These are phyloP conservation scores for Macrophomina pseudophaseolina DNA, from an alignment of 2,329 filamentous ascomycete genomes.

Conservation along the genomic window DNA sequence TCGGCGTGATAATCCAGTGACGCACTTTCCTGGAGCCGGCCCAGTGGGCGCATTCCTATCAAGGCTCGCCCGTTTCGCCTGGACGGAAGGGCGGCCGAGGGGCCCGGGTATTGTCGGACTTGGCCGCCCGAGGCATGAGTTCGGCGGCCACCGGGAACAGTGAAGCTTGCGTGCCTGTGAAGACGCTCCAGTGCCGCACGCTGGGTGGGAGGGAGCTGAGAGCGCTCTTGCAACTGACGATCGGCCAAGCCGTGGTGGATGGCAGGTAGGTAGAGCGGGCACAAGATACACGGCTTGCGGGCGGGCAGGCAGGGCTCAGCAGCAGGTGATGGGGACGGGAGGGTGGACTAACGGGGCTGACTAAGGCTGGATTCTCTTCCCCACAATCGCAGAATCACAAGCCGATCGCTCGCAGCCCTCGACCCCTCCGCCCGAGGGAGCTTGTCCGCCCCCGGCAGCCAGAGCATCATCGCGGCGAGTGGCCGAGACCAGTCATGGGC, in stretches of 20 bases:
- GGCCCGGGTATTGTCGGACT: conserved; percentile 21
- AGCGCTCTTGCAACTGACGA: not conserved
- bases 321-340: not conserved
- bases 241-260: not conserved
- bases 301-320: not conserved
- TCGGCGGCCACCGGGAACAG: conserved; percentile 3
- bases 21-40: not conserved
- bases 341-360: conserved; percentile 6
- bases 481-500: conserved; percentile 22
- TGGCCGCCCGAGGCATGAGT: conserved; percentile 15
- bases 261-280: not conserved
- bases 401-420: conserved; percentile 13
- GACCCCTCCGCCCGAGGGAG: conserved; percentile 27
- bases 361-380: conserved; percentile 15
- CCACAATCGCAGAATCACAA: conserved; percentile 26
- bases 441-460: conserved; percentile 19
- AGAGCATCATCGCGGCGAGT: conserved; percentile 9
- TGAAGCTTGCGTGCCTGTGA: not conserved
- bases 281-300: not conserved
- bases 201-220: too few species aligned
- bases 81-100: conserved; percentile 14
- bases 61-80: not conserved
- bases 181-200: too few species aligned
- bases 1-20: conserved; percentile 18
- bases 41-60: conserved; percentile 2